Evolutionary conservation across 2,329 filamentous ascomycete species (phyloP), one percentile per base, ranked within the genome.

Genomic region (Ascochyta clinopodiicola): DNA sequence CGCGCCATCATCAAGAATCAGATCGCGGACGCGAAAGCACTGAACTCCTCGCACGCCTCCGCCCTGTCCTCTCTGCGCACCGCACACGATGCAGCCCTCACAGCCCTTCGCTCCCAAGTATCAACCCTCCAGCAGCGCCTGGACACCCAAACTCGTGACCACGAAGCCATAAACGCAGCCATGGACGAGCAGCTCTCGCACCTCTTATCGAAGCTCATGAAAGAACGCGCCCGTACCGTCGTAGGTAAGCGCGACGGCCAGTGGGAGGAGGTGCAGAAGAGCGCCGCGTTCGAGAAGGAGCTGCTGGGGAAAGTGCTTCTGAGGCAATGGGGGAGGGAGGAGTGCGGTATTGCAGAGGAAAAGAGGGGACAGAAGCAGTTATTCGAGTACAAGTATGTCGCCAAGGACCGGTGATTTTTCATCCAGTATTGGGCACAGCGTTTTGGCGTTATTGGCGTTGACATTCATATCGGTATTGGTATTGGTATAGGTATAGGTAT

Each of bases 251-350:
- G 73, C 10, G 73, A 75, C 45, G 70, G 65, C 7, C 70, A 75
- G 59, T 75, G 73, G 73, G 63, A 59, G 15, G 68, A 70, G 43
- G 68, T 54, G 37, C 57, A 71, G 15, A 52, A 56, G 24, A 55
- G 59, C n/a, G 32, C 65, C 12, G 56, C 63, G 24, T 54, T 34
- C 1, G 73, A 75, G 51, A 66, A 63, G 47, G 68, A 73, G 42
- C 38, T 74, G 19, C 44, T 74, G 55, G 69, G 70, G 0, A 69
- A 66, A 44, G 69, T 72, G 24, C 34, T 74, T 35, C 62, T 75
- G 65, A 58, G 71, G 57, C 70, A 75, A 49, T 75, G 73, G 73
- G 73, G 73, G 9, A 68, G 63, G 36, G 69, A 73, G 53, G 73
- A 75, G 47, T 58, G 68, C 43, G 72, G 71, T 32, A 57, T 62